Conservation (phyloP, 345 rosid species). For the Barbarea vulgaris region DNA sequence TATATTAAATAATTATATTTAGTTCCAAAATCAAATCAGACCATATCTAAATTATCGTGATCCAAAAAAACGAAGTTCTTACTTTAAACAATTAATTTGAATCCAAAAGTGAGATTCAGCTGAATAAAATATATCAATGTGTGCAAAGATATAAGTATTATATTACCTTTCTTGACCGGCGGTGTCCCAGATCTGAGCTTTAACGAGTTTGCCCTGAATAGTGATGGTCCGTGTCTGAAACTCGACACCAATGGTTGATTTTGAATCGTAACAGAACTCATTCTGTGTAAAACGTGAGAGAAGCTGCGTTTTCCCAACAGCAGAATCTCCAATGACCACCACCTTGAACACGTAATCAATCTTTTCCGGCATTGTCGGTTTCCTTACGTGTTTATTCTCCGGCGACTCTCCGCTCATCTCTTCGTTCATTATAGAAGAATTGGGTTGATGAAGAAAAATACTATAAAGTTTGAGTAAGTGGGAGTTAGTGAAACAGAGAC, state of each 20-base stretch:
- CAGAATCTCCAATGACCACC: conserved; percentile 86
- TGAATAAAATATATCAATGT: neutral
- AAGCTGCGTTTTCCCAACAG: conserved; percentile 80
- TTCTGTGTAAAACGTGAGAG: conserved; percentile 74
- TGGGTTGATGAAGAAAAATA: neutral
- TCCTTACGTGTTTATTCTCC: conserved; percentile 32
- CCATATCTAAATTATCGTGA: conserved; percentile 4
- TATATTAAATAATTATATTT: neutral
- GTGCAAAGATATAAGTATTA: neutral
- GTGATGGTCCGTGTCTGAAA: conserved; percentile 75
- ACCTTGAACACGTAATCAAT: conserved; percentile 77
- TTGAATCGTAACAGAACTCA: conserved; percentile 71
- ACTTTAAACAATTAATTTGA: neutral
- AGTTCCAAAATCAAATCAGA: neutral
- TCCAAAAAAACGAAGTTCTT: neutral
- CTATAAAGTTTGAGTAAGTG: conserved; percentile 30
- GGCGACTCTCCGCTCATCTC: conserved; percentile 62
- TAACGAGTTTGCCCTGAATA: conserved; percentile 61
- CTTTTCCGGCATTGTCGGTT: conserved; percentile 46
- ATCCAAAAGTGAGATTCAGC: conserved; percentile 11
- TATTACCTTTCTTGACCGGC: conserved; percentile 91
- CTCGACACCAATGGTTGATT: conserved; percentile 89
- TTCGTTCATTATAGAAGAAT: conserved; percentile 48
- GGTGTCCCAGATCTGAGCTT: conserved; percentile 98
- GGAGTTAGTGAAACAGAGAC: conserved; percentile 36